Conservation (phyloP, 148 eudicot species). For the Heliosperma pusillum region DNA sequence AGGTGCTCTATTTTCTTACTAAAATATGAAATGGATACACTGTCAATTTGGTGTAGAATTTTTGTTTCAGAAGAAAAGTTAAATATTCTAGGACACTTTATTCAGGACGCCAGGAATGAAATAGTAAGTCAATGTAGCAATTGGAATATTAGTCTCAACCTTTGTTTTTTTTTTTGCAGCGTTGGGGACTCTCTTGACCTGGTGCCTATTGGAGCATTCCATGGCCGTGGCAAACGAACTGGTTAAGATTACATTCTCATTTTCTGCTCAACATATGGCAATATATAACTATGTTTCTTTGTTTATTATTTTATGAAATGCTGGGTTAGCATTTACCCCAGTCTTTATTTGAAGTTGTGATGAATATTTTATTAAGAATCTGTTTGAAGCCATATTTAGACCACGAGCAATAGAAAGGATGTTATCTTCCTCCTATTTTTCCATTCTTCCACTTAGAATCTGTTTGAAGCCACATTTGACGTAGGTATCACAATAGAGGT, state of each 20-base stretch:
- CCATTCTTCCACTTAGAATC: too few species aligned
- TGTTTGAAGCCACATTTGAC: too few species aligned
- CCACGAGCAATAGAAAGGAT: too few species aligned
- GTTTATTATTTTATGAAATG: not conserved
- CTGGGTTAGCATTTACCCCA: not conserved
- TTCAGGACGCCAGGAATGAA: not conserved
- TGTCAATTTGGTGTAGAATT: not conserved
- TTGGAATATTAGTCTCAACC: not conserved
- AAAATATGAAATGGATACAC: not conserved
- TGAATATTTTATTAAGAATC: too few species aligned
- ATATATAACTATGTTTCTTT: not conserved
- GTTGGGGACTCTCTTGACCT: constrained; percentile 91
- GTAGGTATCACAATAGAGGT: too few species aligned
- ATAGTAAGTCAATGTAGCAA: not conserved
- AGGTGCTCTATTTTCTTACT: not conserved
- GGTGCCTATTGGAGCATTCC: constrained; percentile 92
- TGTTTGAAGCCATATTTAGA: too few species aligned
- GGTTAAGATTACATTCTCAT: constrained; percentile 34
- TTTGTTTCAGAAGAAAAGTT: too few species aligned
- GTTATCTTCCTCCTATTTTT: too few species aligned
- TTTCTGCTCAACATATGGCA: constrained; percentile 2
- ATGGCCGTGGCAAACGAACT: constrained; percentile 91
- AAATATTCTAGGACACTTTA: not conserved
- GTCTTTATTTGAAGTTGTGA: not conserved
- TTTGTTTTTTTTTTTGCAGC: constrained; percentile 37